Conservation (phyloP, 2,329 filamentous ascomycete species). For the Cytospora piceicola region DNA sequence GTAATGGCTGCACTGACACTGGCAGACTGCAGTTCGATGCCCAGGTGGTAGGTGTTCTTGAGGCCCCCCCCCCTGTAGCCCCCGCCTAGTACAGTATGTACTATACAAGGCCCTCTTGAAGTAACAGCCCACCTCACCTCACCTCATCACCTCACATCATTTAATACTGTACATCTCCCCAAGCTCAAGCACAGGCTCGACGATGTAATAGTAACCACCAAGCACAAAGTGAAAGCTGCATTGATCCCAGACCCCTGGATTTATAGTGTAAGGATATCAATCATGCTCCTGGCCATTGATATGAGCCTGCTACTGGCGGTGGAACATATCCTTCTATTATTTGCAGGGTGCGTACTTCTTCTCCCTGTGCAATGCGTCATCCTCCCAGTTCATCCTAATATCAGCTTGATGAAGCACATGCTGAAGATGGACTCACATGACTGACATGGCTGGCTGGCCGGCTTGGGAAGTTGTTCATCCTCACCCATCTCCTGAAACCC, state of each 20-base stretch:
- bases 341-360: not conserved
- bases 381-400: constrained; percentile 20
- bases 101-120: not conserved
- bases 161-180: not conserved
- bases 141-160: not conserved
- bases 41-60: not conserved
- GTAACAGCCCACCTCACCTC: constrained; percentile 3
- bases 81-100: too few species aligned
- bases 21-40: not conserved
- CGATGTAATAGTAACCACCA: not conserved
- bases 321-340: not conserved
- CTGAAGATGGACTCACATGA: constrained; percentile 11
- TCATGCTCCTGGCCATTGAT: not conserved
- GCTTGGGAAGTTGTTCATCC: not conserved
- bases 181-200: not conserved
- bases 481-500: constrained; percentile 17
- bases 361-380: not conserved
- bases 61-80: not conserved
- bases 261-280: not conserved
- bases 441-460: too few species aligned
- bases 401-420: constrained; percentile 14
- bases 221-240: not conserved
- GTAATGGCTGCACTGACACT: not conserved
- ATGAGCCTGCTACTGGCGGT: not conserved
- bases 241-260: not conserved